Conservation (phyloP, 2,329 filamentous ascomycete species). For the Niveomyces coronatus region DNA sequence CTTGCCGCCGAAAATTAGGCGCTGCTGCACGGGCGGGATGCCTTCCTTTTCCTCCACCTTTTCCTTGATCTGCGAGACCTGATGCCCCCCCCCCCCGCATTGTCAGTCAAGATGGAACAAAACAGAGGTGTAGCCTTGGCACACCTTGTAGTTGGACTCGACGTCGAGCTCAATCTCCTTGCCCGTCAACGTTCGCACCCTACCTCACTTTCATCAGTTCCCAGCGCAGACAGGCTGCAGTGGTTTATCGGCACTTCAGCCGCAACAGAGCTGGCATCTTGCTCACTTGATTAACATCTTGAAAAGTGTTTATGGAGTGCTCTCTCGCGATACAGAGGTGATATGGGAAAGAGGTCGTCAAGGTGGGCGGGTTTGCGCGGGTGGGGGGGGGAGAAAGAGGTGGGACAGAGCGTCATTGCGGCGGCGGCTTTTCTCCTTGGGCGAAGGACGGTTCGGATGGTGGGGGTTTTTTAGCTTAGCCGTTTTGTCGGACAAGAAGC, state of each 20-base stretch:
- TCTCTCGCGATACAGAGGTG: too few relatives aligned
- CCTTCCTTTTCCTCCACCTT: constrained; percentile 98
- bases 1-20: constrained; percentile 92
- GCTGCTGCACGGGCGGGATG: constrained; percentile 92
- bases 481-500: too few relatives aligned
- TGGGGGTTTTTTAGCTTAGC: too few relatives aligned
- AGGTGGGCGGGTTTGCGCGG: too few relatives aligned
- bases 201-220: constrained; percentile 26
- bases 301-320: constrained; percentile 1
- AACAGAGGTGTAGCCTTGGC: constrained; percentile 1
- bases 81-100: neutral
- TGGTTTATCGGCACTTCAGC: too few relatives aligned
- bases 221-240: too few relatives aligned
- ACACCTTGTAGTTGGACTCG: constrained; percentile 84
- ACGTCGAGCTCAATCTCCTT: constrained; percentile 99
- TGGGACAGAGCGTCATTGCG: too few relatives aligned
- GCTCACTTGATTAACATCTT: constrained; percentile 44
- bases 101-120: neutral
- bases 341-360: too few relatives aligned
- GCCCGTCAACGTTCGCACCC: constrained; percentile 93
- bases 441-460: too few relatives aligned
- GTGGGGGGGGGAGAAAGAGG: too few relatives aligned
- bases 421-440: too few relatives aligned
- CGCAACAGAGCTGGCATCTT: too few relatives aligned
- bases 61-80: constrained; percentile 97